phyloP scores from a whole-genome alignment of 768 basidiomycete species.

The Coprinopsis cinerea region DNA sequence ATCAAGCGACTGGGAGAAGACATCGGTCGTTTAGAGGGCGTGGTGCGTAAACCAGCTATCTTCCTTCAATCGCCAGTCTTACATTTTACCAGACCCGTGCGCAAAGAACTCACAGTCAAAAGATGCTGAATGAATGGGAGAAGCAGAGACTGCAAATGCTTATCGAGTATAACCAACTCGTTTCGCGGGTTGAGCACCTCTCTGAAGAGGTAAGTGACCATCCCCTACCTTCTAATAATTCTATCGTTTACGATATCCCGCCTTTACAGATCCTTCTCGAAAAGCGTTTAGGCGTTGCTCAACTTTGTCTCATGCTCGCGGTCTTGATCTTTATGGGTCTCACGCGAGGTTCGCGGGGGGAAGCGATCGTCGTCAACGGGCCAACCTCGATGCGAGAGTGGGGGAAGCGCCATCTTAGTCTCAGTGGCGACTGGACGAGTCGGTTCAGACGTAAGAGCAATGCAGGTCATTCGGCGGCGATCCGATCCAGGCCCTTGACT shows the following conservation, averaged over 20 bases:
- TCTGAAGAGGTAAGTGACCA: conserved; percentile 61
- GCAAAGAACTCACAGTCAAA: conserved; percentile 62
- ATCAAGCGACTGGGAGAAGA: conserved; percentile 73
- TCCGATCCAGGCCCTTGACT: conserved; percentile 16
- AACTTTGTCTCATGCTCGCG: conserved; percentile 76
- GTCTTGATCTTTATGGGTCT: conserved; percentile 84
- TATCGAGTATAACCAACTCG: conserved; percentile 61
- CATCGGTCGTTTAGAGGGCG: conserved; percentile 68
- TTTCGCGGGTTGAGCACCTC: conserved; percentile 67
- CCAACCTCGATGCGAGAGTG: conserved; percentile 40
- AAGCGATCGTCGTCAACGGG: conserved; percentile 21
- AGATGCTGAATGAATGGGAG: conserved; percentile 63
- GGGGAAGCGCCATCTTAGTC: conserved; percentile 49
- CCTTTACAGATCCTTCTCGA: conserved; percentile 67
- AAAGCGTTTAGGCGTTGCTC: conserved; percentile 84
- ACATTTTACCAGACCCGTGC: conserved; percentile 47
- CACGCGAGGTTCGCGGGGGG: conserved; percentile 63
- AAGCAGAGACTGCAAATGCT: conserved; percentile 61
- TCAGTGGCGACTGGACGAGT: conserved; percentile 49
- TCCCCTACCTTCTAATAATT: neutral
- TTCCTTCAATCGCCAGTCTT: neutral
- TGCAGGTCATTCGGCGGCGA: conserved; percentile 24
- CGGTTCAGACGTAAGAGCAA: conserved; percentile 26
- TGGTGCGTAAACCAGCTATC: conserved; percentile 47
- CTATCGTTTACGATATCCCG: neutral